phyloP scores from a whole-genome alignment of 306 rosid genomes.

The Glycine tomentella region DNA sequence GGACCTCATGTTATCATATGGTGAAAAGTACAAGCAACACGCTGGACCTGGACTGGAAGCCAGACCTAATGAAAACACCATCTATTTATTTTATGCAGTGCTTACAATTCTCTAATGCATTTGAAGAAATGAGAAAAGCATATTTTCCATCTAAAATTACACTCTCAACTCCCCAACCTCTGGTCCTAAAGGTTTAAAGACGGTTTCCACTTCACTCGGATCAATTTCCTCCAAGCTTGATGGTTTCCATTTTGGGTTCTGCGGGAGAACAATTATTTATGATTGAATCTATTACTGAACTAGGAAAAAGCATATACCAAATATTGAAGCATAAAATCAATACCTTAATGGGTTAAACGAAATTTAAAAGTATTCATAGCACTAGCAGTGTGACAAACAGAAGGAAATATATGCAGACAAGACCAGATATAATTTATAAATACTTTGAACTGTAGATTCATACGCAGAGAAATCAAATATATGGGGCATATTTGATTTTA shows the following conservation, averaged over 20 bases:
- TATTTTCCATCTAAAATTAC: constrained; percentile 43
- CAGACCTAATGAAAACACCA: not conserved
- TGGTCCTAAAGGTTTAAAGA: constrained; percentile 69
- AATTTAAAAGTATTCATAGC: constrained; percentile 5
- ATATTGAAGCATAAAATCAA: not conserved
- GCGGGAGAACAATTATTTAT: constrained; percentile 39
- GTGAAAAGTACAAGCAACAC: constrained; percentile 40
- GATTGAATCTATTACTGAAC: constrained; percentile 11
- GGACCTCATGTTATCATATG: constrained; percentile 9
- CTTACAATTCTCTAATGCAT: constrained; percentile 40
- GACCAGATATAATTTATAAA: not conserved
- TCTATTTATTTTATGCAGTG: constrained; percentile 49
- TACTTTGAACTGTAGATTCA: constrained; percentile 16
- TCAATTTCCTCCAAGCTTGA: constrained; percentile 74
- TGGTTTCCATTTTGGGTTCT: constrained; percentile 95
- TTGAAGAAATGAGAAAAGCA: constrained; percentile 25
- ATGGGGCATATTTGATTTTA: not conserved
- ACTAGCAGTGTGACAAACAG: not conserved
- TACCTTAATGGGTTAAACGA: no score
- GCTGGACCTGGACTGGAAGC: constrained; percentile 1
- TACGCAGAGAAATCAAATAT: constrained; percentile 12
- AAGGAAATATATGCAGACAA: not conserved
- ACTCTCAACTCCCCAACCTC: constrained; percentile 58
- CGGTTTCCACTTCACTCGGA: constrained; percentile 64
- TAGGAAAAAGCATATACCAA: constrained; percentile 14